Conservation (phyloP, 495 filamentous ascomycete species). For the Melanomma pulvis-pyrius region DNA sequence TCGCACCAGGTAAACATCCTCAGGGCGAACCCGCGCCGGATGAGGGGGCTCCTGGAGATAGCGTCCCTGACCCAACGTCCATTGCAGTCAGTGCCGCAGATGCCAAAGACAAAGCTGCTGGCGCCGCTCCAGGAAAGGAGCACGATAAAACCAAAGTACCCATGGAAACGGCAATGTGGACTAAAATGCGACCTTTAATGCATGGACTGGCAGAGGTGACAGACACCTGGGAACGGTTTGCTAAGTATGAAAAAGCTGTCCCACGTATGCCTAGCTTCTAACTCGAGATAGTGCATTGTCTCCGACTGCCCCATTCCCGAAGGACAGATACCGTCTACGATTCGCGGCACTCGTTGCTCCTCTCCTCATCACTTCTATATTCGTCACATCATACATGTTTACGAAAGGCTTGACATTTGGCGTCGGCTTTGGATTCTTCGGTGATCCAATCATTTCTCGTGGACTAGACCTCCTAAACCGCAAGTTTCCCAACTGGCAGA, state of each 20-base stretch:
- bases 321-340: conserved; percentile 61
- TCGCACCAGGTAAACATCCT: conserved; percentile 58
- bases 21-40: conserved; percentile 45
- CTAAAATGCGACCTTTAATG: conserved; percentile 75
- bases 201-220: conserved; percentile 71
- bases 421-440: conserved; percentile 76
- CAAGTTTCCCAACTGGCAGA: conserved; percentile 74
- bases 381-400: conserved; percentile 73
- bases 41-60: conserved; percentile 39
- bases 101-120: conserved; percentile 59
- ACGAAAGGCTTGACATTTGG: conserved; percentile 68
- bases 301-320: conserved; percentile 76
- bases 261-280: neutral
- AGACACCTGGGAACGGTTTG: conserved; percentile 80
- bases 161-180: conserved; percentile 77
- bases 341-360: conserved; percentile 64
- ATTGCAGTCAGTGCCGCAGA: conserved; percentile 58
- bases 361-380: conserved; percentile 59
- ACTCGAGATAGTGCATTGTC: conserved; percentile 62
- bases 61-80: conserved; percentile 63
- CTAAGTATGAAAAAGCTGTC: conserved; percentile 59
- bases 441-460: conserved; percentile 69
- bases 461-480: conserved; percentile 64
- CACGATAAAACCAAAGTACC: conserved; percentile 86
- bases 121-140: conserved; percentile 47